These are phyloP conservation scores for Colletotrichum tropicicola DNA, from an alignment of 2,329 filamentous ascomycete species.

Conservation along the genomic window DNA sequence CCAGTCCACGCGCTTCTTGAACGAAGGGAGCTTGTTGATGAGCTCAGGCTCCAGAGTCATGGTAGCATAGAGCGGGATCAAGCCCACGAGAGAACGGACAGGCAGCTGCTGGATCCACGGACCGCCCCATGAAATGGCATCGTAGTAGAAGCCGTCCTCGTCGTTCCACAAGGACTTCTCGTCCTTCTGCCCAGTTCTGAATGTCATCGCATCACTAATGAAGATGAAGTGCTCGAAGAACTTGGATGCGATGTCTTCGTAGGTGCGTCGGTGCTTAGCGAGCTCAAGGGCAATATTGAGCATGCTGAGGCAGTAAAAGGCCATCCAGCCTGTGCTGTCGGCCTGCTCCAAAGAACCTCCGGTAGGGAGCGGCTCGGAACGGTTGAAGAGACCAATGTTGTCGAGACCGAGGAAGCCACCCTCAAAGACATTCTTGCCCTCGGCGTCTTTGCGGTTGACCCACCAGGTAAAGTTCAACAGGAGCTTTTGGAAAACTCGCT, in stretches of 20 bases:
- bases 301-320: constrained; percentile 96
- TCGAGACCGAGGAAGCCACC: constrained; percentile 95
- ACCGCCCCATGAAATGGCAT: constrained; percentile 95
- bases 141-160: constrained; percentile 97
- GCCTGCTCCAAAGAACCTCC: constrained; percentile 95
- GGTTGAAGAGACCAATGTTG: constrained; percentile 98
- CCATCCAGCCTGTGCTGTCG: constrained; percentile 99
- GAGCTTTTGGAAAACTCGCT: constrained; percentile 95
- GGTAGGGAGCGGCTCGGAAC: constrained; percentile 92
- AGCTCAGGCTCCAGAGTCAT: constrained; percentile 93
- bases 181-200: constrained; percentile 72
- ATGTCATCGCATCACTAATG: constrained; percentile 97
- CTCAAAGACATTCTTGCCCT: constrained; percentile 97
- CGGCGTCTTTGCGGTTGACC: constrained; percentile 95
- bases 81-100: constrained; percentile 88
- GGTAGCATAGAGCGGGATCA: constrained; percentile 93
- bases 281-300: constrained; percentile 95
- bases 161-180: constrained; percentile 96
- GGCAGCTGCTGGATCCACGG: constrained; percentile 94
- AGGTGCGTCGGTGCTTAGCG: constrained; percentile 92
- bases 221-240: constrained; percentile 99
- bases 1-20: constrained; percentile 94
- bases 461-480: constrained; percentile 99
- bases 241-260: constrained; percentile 97
- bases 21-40: constrained; percentile 88